Base-by-base conservation (phyloP, 2,329 filamentous ascomycete genomes). In the Fusarium nanum region DNA sequence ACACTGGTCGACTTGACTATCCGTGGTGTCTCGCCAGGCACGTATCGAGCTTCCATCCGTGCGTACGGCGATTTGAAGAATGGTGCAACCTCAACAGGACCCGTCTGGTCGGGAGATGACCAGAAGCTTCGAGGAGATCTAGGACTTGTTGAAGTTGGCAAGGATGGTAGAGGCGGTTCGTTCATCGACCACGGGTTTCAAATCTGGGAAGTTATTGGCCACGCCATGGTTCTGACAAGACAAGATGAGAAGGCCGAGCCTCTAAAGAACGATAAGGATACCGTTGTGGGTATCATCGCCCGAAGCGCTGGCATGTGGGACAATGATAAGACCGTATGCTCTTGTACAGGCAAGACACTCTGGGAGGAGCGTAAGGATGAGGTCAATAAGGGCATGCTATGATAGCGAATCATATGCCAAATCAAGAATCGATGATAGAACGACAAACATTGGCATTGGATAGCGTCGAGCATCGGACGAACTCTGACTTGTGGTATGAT, bases 281-380 rank as follows among this genome's bases (percentile, higher is more conserved):
- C 94, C 22, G 84, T 98, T 53, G 93, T 97, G 4, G 96, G 96
- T 11, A 94, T 99, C 54, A 93, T 99, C 81, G 96, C 96, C 50
- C 87, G 96, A 77, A 98, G 94, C 80, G 95, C 96, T 18, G 96
- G 96, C n/a, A 92, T 97, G 67, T 99, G 96, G 96, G 95, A 98
- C 80, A 97, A 99, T 76, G 93, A 98, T 79, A 99, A 98, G 87
- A 97, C 93, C 47, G 95, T 99, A 8, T 99, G 96, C 80, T 97
- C 94, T 49, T 99, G 96, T 81, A 97, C 94, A 40, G 96, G 96
- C 6, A 98, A 98, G 88, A 98, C 94, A 60, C 88, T 99, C 13
- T 99, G 96, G 96, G 92, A 99, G 81, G 96, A 99, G 85, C 89
- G 96, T 74, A 91, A 91, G 81, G 94, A 98, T 76, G 93, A 97